Conservation (phyloP, 345 rosid species). For the Salix viminalis region DNA sequence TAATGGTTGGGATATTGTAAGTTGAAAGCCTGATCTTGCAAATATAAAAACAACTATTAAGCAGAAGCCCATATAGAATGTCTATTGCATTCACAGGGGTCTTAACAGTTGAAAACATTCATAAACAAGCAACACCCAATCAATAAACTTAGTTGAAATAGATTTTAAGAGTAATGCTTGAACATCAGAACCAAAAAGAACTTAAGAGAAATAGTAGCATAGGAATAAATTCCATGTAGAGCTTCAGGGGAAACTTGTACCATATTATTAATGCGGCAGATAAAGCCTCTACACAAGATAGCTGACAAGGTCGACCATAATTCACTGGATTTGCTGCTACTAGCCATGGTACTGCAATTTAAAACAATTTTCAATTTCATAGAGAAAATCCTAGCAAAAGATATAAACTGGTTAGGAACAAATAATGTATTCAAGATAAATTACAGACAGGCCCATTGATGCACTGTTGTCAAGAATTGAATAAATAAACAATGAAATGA, state of each 20-base stretch:
- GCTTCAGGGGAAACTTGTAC: conserved; percentile 27
- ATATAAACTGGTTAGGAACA: neutral
- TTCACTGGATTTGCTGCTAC: conserved; percentile 99
- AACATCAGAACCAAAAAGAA: neutral
- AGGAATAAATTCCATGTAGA: neutral
- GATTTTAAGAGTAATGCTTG: neutral
- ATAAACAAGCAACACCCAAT: neutral
- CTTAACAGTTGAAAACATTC: neutral
- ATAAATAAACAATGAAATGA: neutral
- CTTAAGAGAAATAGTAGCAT: neutral
- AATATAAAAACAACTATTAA: too few species aligned
- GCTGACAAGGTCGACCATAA: conserved; percentile 90
- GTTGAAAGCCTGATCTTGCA: neutral
- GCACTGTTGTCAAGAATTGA: neutral
- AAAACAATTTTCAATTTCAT: conserved; percentile 8
- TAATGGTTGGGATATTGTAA: neutral
- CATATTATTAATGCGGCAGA: conserved; percentile 89
- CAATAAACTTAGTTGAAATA: neutral
- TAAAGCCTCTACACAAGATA: conserved; percentile 93
- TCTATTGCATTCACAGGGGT: neutral
- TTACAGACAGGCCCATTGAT: neutral
- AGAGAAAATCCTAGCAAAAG: neutral
- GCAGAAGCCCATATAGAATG: neutral
- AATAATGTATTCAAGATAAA: neutral
- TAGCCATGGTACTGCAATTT: conserved; percentile 87